Conservation (phyloP, 2,329 filamentous ascomycete species). For the Beauveria brongniartii region DNA sequence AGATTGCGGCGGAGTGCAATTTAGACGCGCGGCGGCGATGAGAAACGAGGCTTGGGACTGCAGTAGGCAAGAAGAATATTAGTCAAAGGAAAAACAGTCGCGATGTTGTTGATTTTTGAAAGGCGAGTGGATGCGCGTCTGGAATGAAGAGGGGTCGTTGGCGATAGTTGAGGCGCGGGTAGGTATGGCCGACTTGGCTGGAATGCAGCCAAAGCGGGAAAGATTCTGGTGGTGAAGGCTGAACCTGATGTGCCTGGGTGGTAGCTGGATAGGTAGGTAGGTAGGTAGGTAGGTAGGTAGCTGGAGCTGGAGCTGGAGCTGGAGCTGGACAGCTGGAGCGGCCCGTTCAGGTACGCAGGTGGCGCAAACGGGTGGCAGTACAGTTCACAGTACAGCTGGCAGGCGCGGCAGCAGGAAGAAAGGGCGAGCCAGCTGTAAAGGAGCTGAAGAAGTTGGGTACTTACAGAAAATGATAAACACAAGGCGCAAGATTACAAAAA, state of each 20-base stretch:
- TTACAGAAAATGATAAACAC: background rate
- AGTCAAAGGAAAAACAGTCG: background rate
- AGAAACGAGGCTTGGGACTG: conserved; percentile 1
- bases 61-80: background rate
- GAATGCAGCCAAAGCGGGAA: background rate
- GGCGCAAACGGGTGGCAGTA: conserved; percentile 6
- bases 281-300: background rate
- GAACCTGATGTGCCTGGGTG: background rate
- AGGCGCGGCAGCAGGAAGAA: conserved; percentile 1
- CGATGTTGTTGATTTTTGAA: conserved; percentile 6
- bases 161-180: background rate
- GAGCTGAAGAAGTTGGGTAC: background rate
- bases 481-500: background rate
- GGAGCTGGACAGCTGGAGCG: background rate
- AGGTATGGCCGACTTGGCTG: background rate
- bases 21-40: background rate
- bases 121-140: conserved; percentile 7
- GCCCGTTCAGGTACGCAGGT: conserved; percentile 2
- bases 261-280: background rate
- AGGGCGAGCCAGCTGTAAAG: background rate
- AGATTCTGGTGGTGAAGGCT: background rate
- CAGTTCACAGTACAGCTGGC: background rate
- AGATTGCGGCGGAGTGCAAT: conserved; percentile 7
- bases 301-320: too few species aligned
- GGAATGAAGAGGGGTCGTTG: conserved; percentile 7